A percentile compares a stretch with the other conserved stretches of the same genome.
Conservation (phyloP, 257 asterid species). For the Przewalskia tangutica region DNA sequence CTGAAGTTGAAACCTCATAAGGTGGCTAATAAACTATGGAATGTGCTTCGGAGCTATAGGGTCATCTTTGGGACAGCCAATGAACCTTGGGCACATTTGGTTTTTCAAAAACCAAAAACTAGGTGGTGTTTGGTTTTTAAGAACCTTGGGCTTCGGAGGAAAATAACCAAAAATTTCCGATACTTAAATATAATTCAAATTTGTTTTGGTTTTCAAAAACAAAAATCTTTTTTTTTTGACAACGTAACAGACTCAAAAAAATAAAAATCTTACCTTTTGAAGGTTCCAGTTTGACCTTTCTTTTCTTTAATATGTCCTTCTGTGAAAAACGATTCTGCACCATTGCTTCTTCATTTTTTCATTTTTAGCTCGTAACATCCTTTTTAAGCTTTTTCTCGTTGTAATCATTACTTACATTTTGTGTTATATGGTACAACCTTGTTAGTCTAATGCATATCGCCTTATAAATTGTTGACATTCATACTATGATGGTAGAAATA, state of each 20-base stretch:
- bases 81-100: background rate
- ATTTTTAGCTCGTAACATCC: background rate
- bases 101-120: background rate
- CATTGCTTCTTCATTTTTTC: background rate
- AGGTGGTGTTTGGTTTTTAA: background rate
- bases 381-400: background rate
- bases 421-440: background rate
- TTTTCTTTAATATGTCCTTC: background rate
- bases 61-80: no score
- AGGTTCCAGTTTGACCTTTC: background rate
- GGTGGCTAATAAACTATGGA: no score
- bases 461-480: background rate
- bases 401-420: background rate
- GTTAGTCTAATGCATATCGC: background rate
- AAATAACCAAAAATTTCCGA: background rate
- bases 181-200: background rate
- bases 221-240: background rate
- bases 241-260: no score
- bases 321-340: background rate
- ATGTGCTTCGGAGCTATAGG: no score
- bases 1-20: background rate
- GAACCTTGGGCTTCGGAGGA: background rate
- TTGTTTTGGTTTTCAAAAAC: background rate
- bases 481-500: background rate
- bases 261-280: background rate